These are phyloP conservation scores for Penicillium sp. DNA, from an alignment of 2,329 filamentous ascomycete species.

Conservation along the genomic window DNA sequence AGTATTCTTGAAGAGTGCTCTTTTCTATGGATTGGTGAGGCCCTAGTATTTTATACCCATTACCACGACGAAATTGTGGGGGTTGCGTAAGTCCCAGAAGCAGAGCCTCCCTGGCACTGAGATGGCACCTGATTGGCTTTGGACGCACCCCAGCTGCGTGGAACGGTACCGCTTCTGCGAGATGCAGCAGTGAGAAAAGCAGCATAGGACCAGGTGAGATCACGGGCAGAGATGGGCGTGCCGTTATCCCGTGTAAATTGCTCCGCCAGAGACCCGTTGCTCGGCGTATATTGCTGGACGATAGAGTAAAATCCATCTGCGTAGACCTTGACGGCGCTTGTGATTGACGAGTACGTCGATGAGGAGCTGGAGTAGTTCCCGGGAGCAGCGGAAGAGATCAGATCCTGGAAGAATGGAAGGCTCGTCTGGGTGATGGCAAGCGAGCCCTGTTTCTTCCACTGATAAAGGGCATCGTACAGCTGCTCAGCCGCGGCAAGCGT, in stretches of 20 bases:
- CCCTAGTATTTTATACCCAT: no score
- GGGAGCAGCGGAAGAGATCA: constrained; percentile 55
- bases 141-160: constrained; percentile 9
- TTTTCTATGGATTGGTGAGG: no score
- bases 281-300: constrained; percentile 27
- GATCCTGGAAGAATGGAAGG: constrained; percentile 68
- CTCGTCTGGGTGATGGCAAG: constrained; percentile 65
- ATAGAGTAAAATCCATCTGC: constrained; percentile 55
- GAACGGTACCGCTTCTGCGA: constrained; percentile 8
- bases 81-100: constrained; percentile 9
- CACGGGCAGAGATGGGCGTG: constrained; percentile 35
- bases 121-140: constrained; percentile 8
- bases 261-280: constrained; percentile 32
- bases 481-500: constrained; percentile 75
- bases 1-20: no score
- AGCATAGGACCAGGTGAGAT: constrained; percentile 45
- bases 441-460: constrained; percentile 64
- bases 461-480: constrained; percentile 71
- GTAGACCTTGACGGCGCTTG: constrained; percentile 61
- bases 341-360: constrained; percentile 43
- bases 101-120: constrained; percentile 13
- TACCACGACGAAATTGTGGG: constrained; percentile 8
- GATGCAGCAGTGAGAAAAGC: constrained; percentile 34
- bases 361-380: constrained; percentile 64
- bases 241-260: constrained; percentile 38